Evolutionary conservation across 495 filamentous ascomycete species (phyloP), one percentile per base, ranked within the genome.

Genomic region (Penicillium steckii): DNA sequence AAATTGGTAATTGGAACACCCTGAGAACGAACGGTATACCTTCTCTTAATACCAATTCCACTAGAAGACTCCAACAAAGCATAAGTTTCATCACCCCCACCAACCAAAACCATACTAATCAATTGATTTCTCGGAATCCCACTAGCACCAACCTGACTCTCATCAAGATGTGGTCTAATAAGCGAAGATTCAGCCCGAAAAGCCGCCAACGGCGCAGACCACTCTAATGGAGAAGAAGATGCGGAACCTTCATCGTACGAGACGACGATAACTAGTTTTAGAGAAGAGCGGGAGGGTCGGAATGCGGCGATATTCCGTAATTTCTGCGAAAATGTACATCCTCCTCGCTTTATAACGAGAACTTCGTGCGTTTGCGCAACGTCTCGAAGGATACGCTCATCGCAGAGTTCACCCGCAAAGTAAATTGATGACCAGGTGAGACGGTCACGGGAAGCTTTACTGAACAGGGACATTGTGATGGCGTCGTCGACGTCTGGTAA

Each of bases 211-310:
- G 65, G 48, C n/a, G 32, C 30, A 27, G 44, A 27, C 21, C 21
- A 41, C 42, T 37, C 47, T 25, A 43, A 22, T 33, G 32, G 47
- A 25, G 18, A 32, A 7, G 22, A 18, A 41, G 29, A 26, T 13
- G 47, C 47, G 9, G 43, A 18, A 1, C 60, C 62, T 12, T 69
- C 74, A 2, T 87, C 81, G 50, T 83, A 84, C 3, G 86, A 90
- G 3, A 97, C 85, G 0, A 97, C 68, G 18, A 98, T 71, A 7
- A 97, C 88, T 7, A 98, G 78, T 66, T 95, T 88, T 8, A 96
- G 69, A 0, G 82, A 71, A 8, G 57, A 56, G 2, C 77, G 64
- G 0, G 74, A 75, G 0, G 89, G 87, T 10, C 84, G 71, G 64
- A 82, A 91, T 8, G 84, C 81, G 10, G 94, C 90, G 30, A 98